A percentile compares a stretch with the other conserved stretches of the same genome.
These are phyloP conservation scores for Cephaloascus albidus DNA, from an alignment of 805 yeast genomes.

Conservation along the genomic window DNA sequence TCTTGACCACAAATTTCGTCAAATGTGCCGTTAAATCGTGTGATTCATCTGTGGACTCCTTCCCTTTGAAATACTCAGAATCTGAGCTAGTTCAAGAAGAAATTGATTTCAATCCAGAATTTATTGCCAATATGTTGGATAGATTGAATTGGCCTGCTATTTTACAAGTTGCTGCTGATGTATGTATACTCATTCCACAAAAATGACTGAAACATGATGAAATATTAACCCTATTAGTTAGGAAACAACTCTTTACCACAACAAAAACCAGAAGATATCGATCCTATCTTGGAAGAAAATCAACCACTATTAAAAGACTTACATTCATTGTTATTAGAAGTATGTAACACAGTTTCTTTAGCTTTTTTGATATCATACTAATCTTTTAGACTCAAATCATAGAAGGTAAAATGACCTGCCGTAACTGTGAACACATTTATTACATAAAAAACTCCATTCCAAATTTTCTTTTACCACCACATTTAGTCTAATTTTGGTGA, in stretches of 20 bases:
- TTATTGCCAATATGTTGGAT: conserved; percentile 65
- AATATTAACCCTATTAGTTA: conserved; percentile 9
- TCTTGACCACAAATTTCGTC: conserved; percentile 92
- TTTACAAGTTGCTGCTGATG: conserved; percentile 64
- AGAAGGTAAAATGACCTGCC: conserved; percentile 87
- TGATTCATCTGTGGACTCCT: conserved; percentile 62
- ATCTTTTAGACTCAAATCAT: conserved; percentile 50
- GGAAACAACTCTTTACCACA: conserved; percentile 57
- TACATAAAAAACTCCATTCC: conserved; percentile 91
- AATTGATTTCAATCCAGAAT: conserved; percentile 75
- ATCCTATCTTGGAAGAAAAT: conserved; percentile 41
- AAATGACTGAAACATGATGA: background rate
- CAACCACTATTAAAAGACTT: conserved; percentile 59
- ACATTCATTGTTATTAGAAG: conserved; percentile 67
- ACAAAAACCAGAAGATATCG: conserved; percentile 48
- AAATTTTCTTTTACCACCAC: conserved; percentile 90
- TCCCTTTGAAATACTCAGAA: conserved; percentile 65
- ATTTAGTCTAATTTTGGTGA: conserved; percentile 48
- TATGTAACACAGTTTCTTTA: background rate
- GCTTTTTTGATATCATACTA: background rate
- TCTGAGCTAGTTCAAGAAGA: conserved; percentile 65
- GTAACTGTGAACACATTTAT: conserved; percentile 79
- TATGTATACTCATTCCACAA: conserved; percentile 20
- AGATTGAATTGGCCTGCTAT: conserved; percentile 88
- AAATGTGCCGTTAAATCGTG: conserved; percentile 86